A percentile compares a stretch with the other conserved stretches of the same genome.
Conservation (phyloP, 164 flowering plant genomes). For the Cinnamomum chago region DNA sequence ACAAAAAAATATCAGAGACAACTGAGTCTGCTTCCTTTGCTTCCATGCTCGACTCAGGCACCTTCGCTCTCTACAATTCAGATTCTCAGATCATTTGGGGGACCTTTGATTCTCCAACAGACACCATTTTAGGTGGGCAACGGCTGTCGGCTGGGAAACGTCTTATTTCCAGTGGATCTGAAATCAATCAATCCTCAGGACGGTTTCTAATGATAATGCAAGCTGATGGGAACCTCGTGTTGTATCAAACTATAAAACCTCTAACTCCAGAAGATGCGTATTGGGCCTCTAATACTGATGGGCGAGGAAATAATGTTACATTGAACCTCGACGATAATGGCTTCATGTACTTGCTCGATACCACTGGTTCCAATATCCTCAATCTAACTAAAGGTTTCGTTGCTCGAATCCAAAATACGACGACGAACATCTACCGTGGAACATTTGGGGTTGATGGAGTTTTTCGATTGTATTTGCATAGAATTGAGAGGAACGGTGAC, state of each 20-base stretch:
- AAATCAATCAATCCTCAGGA: constrained; percentile 13
- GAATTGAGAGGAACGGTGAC: not conserved
- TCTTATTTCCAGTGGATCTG: constrained; percentile 14
- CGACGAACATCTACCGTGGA: constrained; percentile 10
- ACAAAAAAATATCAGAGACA: not conserved
- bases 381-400: not conserved
- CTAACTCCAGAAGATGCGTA: not conserved
- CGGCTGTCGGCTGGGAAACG: not conserved
- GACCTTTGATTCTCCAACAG: constrained; percentile 23
- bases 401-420: not conserved
- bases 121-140: constrained; percentile 21
- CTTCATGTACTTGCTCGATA: constrained; percentile 5
- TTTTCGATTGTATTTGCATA: constrained; percentile 4
- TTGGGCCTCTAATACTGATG: constrained; percentile 1
- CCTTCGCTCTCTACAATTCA: constrained; percentile 15
- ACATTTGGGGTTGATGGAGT: constrained; percentile 14
- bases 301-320: not conserved
- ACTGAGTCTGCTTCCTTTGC: constrained; percentile 9
- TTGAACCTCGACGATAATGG: constrained; percentile 16
- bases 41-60: constrained; percentile 33
- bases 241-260: not conserved
- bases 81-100: constrained; percentile 15
- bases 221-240: constrained; percentile 21
- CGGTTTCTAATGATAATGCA: constrained; percentile 24
- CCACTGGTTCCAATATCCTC: not conserved